These are phyloP conservation scores for Haplosporangium sp. DNA, from an alignment of 371 early-diverging fungal species.

Conservation along the genomic window DNA sequence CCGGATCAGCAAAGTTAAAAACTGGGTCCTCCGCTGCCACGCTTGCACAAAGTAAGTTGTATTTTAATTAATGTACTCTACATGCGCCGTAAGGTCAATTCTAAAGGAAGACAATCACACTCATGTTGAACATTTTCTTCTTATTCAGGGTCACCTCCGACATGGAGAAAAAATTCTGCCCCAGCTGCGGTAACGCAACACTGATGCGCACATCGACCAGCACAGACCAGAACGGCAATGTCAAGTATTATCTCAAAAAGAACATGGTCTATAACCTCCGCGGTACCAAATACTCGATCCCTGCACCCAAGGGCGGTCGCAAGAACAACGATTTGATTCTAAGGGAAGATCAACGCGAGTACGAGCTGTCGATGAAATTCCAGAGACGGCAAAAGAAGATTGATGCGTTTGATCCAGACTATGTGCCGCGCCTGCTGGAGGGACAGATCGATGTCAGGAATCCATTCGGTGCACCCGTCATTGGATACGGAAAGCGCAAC, in stretches of 20 bases:
- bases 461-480: constrained; percentile 75
- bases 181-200: constrained; percentile 91
- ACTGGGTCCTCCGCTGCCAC: constrained; percentile 94
- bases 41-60: constrained; percentile 86
- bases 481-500: constrained; percentile 90
- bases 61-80: neutral
- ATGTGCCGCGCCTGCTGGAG: constrained; percentile 72
- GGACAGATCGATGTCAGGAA: constrained; percentile 67
- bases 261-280: constrained; percentile 92
- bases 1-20: constrained; percentile 81
- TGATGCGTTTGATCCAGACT: constrained; percentile 84
- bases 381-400: constrained; percentile 66
- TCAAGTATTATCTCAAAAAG: constrained; percentile 85
- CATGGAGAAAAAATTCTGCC: constrained; percentile 94
- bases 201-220: constrained; percentile 86
- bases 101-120: neutral
- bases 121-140: neutral
- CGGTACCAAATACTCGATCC: constrained; percentile 92
- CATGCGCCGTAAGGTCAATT: no score
- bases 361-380: constrained; percentile 66
- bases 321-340: constrained; percentile 83
- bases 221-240: constrained; percentile 83
- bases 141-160: constrained; percentile 76
- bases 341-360: constrained; percentile 94
- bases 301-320: constrained; percentile 86